Evolutionary conservation across 129 eudicot species (phyloP), one percentile per base, ranked within the genome.

Genomic region (Chrysanthemum seticuspe): DNA sequence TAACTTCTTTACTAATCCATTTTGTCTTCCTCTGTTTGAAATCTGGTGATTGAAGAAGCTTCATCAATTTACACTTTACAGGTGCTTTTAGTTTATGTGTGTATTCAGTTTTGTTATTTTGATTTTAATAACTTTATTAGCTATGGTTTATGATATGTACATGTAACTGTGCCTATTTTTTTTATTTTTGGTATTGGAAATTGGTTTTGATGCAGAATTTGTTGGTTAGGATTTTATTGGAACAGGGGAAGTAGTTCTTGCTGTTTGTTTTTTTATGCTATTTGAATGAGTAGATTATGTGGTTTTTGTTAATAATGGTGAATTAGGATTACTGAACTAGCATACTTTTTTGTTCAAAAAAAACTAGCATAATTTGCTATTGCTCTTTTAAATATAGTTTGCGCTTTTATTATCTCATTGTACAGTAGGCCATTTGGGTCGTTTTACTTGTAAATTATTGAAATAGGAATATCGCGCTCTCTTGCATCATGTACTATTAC

Each of bases 31-130:
- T 36, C 70, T 51, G 76, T 34, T 36, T 51, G 14, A 49, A 34
- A 58, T 69, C 80, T 19, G 14, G 65, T 77, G 76, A 70, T 52
- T 61, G 18, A 19, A 29, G 66, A 66, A 65, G 73, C 58, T 75
- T 75, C 79, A 13, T 11, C 50, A 49, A 12, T 66, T 7, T 13
- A 59, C 14, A 34, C 23, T 25, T 69, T 11, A 13, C 71, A 77
- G 76, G 52, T 77, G 4, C 79, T 65, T 7, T 65, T 40, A 40
- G 9, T 40, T 40, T 40, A 6, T 40, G 6, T 40, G 47, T 40
- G 47, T 7, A 40, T 0, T 7, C 10, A 15, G 4, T 73, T 75
- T 51, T 10, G 0, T 55, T 7, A 15, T 12, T 58, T 67, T 5
- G 19, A 13, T 57, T 12, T 8, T 53, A 50, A 11, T 65, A 1